These are phyloP conservation scores for Lactifluus rugatus DNA, from an alignment of 768 basidiomycete genomes.

Conservation along the genomic window DNA sequence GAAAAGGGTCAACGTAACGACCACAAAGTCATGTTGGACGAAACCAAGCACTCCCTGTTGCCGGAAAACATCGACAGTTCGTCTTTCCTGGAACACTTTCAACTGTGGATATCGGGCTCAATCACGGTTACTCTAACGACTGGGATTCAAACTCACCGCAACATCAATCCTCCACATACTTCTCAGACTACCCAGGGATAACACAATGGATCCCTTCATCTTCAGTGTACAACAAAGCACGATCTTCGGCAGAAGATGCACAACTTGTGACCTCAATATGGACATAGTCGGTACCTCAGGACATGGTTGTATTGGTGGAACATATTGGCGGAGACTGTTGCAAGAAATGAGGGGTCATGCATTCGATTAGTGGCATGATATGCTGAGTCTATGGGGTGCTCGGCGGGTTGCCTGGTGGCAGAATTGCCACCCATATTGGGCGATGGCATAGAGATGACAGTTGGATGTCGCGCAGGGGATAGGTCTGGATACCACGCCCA, in stretches of 20 bases:
- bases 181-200: background rate
- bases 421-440: no score
- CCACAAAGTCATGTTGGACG: background rate
- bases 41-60: no score
- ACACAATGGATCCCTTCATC: constrained; percentile 6
- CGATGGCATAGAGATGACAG: no score
- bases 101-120: background rate
- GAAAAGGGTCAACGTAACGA: constrained; percentile 9
- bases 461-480: no score
- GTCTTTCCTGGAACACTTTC: constrained; percentile 3
- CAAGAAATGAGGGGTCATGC: no score
- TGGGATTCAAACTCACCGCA: constrained; percentile 1
- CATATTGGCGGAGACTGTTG: no score
- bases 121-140: no score
- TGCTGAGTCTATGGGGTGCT: background rate
- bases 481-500: no score
- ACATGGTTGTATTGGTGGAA: background rate
- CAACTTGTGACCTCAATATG: constrained; percentile 3
- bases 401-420: background rate
- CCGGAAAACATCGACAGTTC: no score
- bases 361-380: no score
- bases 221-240: constrained; percentile 4
- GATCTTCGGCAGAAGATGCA: background rate
- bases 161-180: constrained; percentile 10
- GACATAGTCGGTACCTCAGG: constrained; percentile 13